Base-by-base conservation (phyloP, 306 rosid species). In the Vigna reflexopilosa region DNA sequence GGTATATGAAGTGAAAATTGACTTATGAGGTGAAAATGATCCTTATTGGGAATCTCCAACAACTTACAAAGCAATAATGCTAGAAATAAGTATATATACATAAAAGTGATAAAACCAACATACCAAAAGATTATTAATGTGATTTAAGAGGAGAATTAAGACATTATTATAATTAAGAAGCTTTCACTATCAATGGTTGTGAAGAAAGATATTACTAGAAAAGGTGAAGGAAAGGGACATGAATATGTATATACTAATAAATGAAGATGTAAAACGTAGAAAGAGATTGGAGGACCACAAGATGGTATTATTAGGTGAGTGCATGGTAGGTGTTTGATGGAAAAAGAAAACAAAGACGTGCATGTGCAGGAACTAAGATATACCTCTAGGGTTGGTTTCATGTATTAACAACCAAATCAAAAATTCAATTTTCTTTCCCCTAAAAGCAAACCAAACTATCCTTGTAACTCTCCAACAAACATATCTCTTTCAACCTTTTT, bases 261-360 rank as follows among this genome's bases (percentile, higher is more conserved):
- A 22, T 36, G 67, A 66, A 1, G 57, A 77, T 51, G 40, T 15
- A 52, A 14, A 51, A 52, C 8, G 11, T 51, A 76, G 54, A 65
- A 77, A 36, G 45, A 77, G 17, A 55, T 40, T 22, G 73, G 19
- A 65, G 81, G 74, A 38, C 55, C 73, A 66, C 81, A 36, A 9
- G 74, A 36, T 26, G 28, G 5, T 14, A 56, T 14, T 63, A 2
- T 14, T 63, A 2, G 62, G 36, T 62, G 4, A n/a, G 32, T 30
- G 17, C 45, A 11, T 61, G 32, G 4, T 28, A 9, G 40, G 38
- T 32, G 26, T n/a, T 61, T 74, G 63, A 75, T 75, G 20, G 55
- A 54, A 32, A 12, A 72, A 72, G 20, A 72, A 54, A 32, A 12
- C 38, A 72, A 56, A 72, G 77, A 32, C 65, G 64, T 63, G 80